Evolutionary conservation across 2,329 filamentous ascomycete species (phyloP).

Genomic region (Hypoxylon sp.): DNA sequence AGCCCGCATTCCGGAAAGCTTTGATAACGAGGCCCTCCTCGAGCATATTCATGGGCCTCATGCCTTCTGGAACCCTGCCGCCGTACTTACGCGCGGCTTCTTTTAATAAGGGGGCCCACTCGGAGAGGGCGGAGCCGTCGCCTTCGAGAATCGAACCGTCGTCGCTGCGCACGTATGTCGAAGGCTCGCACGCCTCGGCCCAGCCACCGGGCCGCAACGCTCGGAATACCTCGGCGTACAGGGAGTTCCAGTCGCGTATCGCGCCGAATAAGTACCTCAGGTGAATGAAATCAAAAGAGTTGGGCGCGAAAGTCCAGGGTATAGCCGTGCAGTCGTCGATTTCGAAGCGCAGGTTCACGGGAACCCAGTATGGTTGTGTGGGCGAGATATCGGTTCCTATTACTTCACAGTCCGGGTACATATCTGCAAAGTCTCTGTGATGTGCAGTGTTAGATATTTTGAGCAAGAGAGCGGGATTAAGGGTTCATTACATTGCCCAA

Average conservation of each 20-base stretch:
- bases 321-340: conserved; percentile 43
- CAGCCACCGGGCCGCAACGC: conserved; percentile 38
- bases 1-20: conserved; percentile 24
- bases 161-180: conserved; percentile 30
- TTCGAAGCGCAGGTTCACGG: conserved; percentile 44
- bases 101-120: conserved; percentile 18
- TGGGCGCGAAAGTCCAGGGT: conserved; percentile 36
- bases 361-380: conserved; percentile 45
- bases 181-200: conserved; percentile 41
- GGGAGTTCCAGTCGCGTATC: conserved; percentile 43
- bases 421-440: conserved; percentile 43
- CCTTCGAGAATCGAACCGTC: conserved; percentile 26
- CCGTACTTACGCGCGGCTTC: conserved; percentile 19
- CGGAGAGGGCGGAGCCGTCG: conserved; percentile 24
- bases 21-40: conserved; percentile 19
- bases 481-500: conserved; percentile 39
- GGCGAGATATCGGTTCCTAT: conserved; percentile 49
- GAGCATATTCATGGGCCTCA: conserved; percentile 22
- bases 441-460: background rate
- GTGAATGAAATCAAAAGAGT: conserved; percentile 46
- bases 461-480: background rate
- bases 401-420: conserved; percentile 43
- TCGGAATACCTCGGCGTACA: conserved; percentile 42
- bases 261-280: conserved; percentile 42
- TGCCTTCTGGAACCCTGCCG: background rate